Evolutionary conservation across 202 grass and related monocot genomes (phyloP).

Genomic region (Dendrocalamus latiflorus): DNA sequence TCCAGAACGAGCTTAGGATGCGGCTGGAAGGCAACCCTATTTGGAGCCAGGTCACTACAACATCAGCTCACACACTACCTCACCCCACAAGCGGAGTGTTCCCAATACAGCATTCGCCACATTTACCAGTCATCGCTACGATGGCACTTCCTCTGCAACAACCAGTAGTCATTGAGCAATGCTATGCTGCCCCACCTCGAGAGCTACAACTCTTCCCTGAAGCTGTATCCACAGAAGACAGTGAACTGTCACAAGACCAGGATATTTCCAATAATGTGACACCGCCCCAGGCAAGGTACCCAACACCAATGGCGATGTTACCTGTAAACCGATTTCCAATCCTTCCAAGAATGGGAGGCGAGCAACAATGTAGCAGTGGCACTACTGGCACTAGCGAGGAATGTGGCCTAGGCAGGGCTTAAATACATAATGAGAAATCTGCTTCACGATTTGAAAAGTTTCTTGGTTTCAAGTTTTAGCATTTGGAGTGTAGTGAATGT

Average conservation of each 20-base stretch:
- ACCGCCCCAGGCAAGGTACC: constrained; percentile 42
- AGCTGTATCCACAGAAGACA: constrained; percentile 24
- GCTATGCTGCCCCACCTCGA: constrained; percentile 27
- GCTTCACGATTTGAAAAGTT: background rate
- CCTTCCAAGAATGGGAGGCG: constrained; percentile 37
- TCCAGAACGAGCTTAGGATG: constrained; percentile 48
- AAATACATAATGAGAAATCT: constrained; percentile 2
- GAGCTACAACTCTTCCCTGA: constrained; percentile 84
- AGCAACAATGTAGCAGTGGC: constrained; percentile 53
- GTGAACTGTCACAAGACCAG: constrained; percentile 21
- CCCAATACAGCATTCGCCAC: constrained; percentile 27
- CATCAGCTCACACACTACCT: background rate
- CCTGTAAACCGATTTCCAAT: constrained; percentile 33
- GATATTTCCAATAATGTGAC: constrained; percentile 22
- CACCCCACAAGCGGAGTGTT: constrained; percentile 28
- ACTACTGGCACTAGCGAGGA: constrained; percentile 24
- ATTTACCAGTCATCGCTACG: constrained; percentile 7
- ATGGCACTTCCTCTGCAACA: constrained; percentile 29
- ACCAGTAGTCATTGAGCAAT: constrained; percentile 29
- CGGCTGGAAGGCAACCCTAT: constrained; percentile 27
- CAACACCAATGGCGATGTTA: constrained; percentile 8
- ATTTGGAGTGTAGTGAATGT: background rate
- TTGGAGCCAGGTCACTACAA: constrained; percentile 33
- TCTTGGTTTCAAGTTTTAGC: background rate
- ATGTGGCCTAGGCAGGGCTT: background rate